Base-by-base conservation (phyloP, 2,329 filamentous ascomycete species). In the Hymenotorrendiella dingleyae region DNA sequence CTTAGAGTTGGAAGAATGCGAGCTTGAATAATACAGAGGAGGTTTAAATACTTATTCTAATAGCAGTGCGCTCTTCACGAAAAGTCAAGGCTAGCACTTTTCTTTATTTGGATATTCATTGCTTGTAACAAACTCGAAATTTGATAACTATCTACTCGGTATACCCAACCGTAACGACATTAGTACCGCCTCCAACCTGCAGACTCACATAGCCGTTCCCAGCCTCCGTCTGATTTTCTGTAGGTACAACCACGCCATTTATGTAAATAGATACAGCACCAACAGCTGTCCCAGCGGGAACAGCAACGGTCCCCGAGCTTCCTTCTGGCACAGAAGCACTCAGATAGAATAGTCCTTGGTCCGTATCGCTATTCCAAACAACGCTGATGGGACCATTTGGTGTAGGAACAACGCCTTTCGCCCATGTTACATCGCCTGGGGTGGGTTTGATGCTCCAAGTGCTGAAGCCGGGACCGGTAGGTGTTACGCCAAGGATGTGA, bases 401-500 rank as follows among this genome's bases (percentile, higher is more conserved):
- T 3, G 70, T 71, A 0, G 66, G 65, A 11, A 73, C 67, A 1
- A 58, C 49, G 1, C 69, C 70, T 29, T 60, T 61, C 0, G 70
- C 69, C 68, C 70, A 73, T 1, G 49, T 57, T 12, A 72, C 40
- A 26, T 59, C 56, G 1, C 56, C 56, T 3, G 58, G 57, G 5
- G 59, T 50, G 0, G 71, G 71, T 35, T 56, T 61, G 1, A 74
- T 55, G 3, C 43, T 54, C 63, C 67, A 74, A 1, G 56, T 55
- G 11, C 44, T 39, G 46, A 73, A 75, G 0, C 70, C 72, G 0
- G 68, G 67, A 4, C 56, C 59, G 5, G 61, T 57, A 1, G 72
- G 71, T 35, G 50, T 62, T 4, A 75, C 65, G 2, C 72, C 72
- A 0, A 75, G 60, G 1, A 75, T 62, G 29, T 70, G 67, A 33